Evolutionary conservation across 495 filamentous ascomycete species (phyloP).

Genomic region (Penicillium nucicola): DNA sequence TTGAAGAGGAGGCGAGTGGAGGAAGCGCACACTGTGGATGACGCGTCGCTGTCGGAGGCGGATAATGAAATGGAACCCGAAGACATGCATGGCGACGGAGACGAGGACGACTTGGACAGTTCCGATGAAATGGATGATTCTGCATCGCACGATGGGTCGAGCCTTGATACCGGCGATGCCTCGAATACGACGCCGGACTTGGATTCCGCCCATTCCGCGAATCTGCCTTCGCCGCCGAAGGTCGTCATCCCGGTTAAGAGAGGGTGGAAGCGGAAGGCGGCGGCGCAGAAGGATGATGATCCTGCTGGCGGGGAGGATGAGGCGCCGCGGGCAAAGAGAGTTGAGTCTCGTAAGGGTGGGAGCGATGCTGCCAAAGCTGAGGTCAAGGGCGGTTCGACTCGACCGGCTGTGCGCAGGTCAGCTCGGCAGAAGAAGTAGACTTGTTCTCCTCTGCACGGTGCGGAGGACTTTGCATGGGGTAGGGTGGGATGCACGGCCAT

Average conservation of each 20-base stretch:
- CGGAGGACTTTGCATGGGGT: not conserved
- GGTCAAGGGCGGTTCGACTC: constrained; percentile 10
- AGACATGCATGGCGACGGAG: not conserved
- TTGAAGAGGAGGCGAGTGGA: constrained; percentile 10
- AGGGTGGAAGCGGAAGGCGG: constrained; percentile 39
- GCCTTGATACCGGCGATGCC: constrained; percentile 15
- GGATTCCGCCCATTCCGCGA: not conserved
- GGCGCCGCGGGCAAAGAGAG: constrained; percentile 25
- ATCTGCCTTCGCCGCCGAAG: constrained; percentile 11
- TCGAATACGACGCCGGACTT: constrained; percentile 23
- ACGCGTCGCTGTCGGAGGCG: not conserved
- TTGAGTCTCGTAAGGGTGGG: constrained; percentile 23
- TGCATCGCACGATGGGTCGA: constrained; percentile 8
- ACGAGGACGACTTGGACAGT: constrained; percentile 13
- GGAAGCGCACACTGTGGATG: not conserved
- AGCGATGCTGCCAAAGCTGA: constrained; percentile 1
- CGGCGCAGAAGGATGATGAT: constrained; percentile 10
- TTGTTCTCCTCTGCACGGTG: not conserved
- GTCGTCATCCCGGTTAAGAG: constrained; percentile 14
- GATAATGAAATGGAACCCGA: constrained; percentile 2
- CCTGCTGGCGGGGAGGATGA: not conserved
- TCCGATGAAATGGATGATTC: constrained; percentile 21
- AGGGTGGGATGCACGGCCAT: not conserved
- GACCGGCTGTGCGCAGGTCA: constrained; percentile 30
- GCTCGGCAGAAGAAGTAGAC: constrained; percentile 28